phyloP scores from a whole-genome alignment of 2,329 filamentous ascomycete genomes.

The Fusarium gaditjirri region DNA sequence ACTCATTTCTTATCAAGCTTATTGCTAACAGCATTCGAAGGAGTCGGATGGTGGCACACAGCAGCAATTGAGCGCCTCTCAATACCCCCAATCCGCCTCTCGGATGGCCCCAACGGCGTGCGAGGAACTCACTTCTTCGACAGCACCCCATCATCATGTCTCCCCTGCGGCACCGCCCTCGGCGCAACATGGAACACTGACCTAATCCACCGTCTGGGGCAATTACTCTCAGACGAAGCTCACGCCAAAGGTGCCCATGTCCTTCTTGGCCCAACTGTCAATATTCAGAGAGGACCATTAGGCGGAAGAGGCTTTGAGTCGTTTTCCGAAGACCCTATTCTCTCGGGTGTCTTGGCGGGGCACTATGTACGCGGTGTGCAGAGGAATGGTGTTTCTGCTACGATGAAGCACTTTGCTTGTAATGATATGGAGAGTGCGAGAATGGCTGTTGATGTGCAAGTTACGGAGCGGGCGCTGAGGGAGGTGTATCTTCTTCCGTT shows the following conservation, averaged over 20 bases:
- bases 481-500: slow-evolving; percentile 6
- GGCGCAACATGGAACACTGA: slow-evolving; percentile 1
- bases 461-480: not conserved
- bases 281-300: not conserved
- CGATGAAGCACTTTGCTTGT: slow-evolving; percentile 26
- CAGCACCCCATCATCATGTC: slow-evolving; percentile 37
- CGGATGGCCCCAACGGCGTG: slow-evolving; percentile 38
- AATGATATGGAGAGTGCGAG: slow-evolving; percentile 29
- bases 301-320: slow-evolving; percentile 10
- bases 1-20: too few relatives aligned
- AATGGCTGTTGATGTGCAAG: slow-evolving; percentile 12
- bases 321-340: not conserved
- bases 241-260: slow-evolving; percentile 2
- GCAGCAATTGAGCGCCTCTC: slow-evolving; percentile 24
- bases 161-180: slow-evolving; percentile 32
- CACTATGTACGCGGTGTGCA: slow-evolving; percentile 9
- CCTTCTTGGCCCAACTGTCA: not conserved
- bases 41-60: slow-evolving; percentile 24
- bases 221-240: not conserved
- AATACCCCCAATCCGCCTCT: slow-evolving; percentile 7
- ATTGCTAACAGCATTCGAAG: not conserved
- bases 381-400: slow-evolving; percentile 8
- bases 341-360: not conserved
- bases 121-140: slow-evolving; percentile 39
- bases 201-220: not conserved